Evolutionary conservation across 805 yeast species (phyloP), one percentile per base, ranked within the genome.

Genomic region (Wickerhamiella kazuoi): DNA sequence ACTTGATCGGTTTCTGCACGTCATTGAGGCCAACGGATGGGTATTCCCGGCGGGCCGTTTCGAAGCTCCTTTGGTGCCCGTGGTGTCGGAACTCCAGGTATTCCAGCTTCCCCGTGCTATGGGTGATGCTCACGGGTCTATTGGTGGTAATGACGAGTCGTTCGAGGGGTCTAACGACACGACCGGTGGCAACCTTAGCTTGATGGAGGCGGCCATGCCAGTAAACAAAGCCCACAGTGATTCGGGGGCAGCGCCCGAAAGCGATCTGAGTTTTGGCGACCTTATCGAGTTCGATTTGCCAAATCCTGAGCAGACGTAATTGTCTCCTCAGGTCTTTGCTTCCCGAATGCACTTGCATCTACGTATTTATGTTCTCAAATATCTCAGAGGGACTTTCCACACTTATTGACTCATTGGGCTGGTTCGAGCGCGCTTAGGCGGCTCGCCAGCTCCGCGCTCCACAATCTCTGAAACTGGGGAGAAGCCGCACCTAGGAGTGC

Each of bases 21-120:
- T 82, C 18, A 56, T 82, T 11, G 65, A 69, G 34, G 49, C 4
- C 24, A 67, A 69, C 39, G 63, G 67, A 0, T 84, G 94, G 94
- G 61, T 74, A 28, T 69, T 74, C 47, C 60, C 67, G 23, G 35
- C 30, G 19, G 33, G 31, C 16, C n/a, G n/a, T n/a, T n/a, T n/a
- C n/a, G n/a, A n/a, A n/a, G n/a, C n/a, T n/a, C n/a, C n/a, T n/a
- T n/a, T n/a, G n/a, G n/a, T n/a, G n/a, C n/a, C n/a, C n/a, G n/a
- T n/a, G n/a, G n/a, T n/a, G n/a, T n/a, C n/a, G n/a, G n/a, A n/a
- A n/a, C n/a, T n/a, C n/a, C n/a, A n/a, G n/a, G n/a, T n/a, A n/a
- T n/a, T n/a, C n/a, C n/a, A n/a, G n/a, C n/a, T n/a, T n/a, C n/a
- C n/a, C n/a, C n/a, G n/a, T n/a, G n/a, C n/a, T n/a, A n/a, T n/a